Percentiles rank a stretch among this genome's conserved stretches.
phyloP scores from a whole-genome alignment of 2,329 filamentous ascomycete genomes.

The Penicillium sp. region DNA sequence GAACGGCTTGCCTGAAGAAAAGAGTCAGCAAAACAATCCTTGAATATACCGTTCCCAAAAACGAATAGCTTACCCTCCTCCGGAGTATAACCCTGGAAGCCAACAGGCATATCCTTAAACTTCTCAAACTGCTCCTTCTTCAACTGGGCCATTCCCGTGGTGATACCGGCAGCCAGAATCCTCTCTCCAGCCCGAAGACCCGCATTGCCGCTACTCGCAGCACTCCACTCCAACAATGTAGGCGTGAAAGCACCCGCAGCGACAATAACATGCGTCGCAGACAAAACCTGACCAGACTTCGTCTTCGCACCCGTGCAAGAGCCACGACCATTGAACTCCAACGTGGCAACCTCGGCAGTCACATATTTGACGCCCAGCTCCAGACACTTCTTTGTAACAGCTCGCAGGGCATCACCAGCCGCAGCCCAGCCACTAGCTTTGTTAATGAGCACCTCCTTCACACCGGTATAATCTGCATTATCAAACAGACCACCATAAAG shows the following conservation, averaged over 20 bases:
- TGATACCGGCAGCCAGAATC: conserved; percentile 54
- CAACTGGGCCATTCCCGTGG: conserved; percentile 53
- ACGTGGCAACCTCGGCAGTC: conserved; percentile 40
- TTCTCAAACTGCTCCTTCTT: conserved; percentile 41
- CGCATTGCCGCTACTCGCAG: conserved; percentile 38
- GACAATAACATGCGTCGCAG: conserved; percentile 35
- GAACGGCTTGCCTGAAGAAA: conserved; percentile 53
- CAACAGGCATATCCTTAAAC: conserved; percentile 50
- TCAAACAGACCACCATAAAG: conserved; percentile 63
- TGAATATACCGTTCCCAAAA: background rate
- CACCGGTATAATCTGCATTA: conserved; percentile 62
- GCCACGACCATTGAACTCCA: conserved; percentile 55
- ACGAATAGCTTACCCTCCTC: conserved; percentile 31
- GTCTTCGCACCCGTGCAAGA: conserved; percentile 40
- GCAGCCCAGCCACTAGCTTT: conserved; percentile 65
- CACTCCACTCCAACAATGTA: conserved; percentile 50
- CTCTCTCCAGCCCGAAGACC: conserved; percentile 56
- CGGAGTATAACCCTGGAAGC: conserved; percentile 51
- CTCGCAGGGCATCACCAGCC: conserved; percentile 61
- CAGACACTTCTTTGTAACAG: conserved; percentile 57
- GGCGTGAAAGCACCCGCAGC: conserved; percentile 41
- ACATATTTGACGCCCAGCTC: conserved; percentile 64
- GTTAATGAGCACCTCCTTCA: conserved; percentile 62
- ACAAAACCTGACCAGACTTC: conserved; percentile 28
- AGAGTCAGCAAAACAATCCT: conserved; percentile 19